Conservation (phyloP, 768 basidiomycete species). For the Xerocomus spinulosus region DNA sequence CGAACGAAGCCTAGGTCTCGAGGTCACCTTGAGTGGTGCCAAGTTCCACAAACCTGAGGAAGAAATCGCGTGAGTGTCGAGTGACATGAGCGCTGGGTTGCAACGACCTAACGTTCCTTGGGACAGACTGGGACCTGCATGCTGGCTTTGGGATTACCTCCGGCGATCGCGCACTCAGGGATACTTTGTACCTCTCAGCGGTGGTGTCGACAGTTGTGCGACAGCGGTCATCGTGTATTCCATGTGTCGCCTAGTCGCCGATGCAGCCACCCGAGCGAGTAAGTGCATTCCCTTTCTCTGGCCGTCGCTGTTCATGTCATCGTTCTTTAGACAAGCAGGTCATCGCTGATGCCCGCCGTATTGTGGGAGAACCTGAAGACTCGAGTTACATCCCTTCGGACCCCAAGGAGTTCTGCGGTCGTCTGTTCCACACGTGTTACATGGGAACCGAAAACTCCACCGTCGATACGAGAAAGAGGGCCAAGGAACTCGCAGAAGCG, state of each 20-base stretch:
- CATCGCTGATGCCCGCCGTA: slow-evolving; percentile 85
- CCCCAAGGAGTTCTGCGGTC: slow-evolving; percentile 75
- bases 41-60: slow-evolving; percentile 85
- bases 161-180: slow-evolving; percentile 90
- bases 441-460: slow-evolving; percentile 99
- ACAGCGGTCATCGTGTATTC: slow-evolving; percentile 94
- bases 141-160: slow-evolving; percentile 99
- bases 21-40: slow-evolving; percentile 38
- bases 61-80: slow-evolving; percentile 87
- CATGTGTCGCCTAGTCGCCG: slow-evolving; percentile 89
- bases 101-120: neutral
- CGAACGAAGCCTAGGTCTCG: slow-evolving; percentile 43
- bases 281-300: slow-evolving; percentile 15
- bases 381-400: slow-evolving; percentile 84
- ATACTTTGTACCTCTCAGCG: slow-evolving; percentile 92
- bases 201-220: slow-evolving; percentile 96
- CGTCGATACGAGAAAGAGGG: slow-evolving; percentile 76
- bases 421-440: slow-evolving; percentile 96
- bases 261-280: slow-evolving; percentile 75
- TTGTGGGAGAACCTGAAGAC: slow-evolving; percentile 76
- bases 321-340: slow-evolving; percentile 65
- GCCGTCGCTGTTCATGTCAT: neutral
- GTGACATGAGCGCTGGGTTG: no score
- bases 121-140: slow-evolving; percentile 86
- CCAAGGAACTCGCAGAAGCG: slow-evolving; percentile 79